Conservation (phyloP, 1,139 yeast genomes). For the Suhomyces atakaporum region DNA sequence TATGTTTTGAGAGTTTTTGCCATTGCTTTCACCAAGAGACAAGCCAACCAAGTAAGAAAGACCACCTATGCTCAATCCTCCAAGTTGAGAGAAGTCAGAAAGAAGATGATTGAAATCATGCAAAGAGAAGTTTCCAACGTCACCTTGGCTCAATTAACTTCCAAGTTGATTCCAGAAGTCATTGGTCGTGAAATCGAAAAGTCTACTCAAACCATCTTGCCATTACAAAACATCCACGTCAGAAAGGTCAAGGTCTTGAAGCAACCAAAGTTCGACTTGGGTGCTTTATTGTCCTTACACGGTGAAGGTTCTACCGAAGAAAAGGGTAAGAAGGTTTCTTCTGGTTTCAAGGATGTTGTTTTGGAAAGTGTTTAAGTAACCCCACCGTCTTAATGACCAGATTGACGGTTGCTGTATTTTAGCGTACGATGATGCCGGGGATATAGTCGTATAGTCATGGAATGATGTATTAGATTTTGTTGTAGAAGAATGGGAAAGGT, state of each 20-base stretch:
- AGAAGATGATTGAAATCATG: slow-evolving; percentile 54
- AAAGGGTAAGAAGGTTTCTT: slow-evolving; percentile 53
- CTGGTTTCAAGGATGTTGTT: slow-evolving; percentile 55
- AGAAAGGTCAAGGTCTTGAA: slow-evolving; percentile 56
- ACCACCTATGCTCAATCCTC: slow-evolving; percentile 55
- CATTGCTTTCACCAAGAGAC: slow-evolving; percentile 57
- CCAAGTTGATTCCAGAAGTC: slow-evolving; percentile 55
- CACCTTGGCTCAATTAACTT: slow-evolving; percentile 52
- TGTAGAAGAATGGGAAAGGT: neutral
- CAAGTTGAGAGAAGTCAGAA: slow-evolving; percentile 53
- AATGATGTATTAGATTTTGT: neutral
- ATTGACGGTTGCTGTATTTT: slow-evolving; percentile 9
- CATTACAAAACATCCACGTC: slow-evolving; percentile 55
- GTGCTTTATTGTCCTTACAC: slow-evolving; percentile 53
- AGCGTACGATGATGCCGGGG: slow-evolving; percentile 4
- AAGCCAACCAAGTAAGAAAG: slow-evolving; percentile 53
- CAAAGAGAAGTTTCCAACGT: slow-evolving; percentile 55
- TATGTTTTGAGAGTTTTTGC: slow-evolving; percentile 53
- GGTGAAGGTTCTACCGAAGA: slow-evolving; percentile 54
- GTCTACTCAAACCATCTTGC: slow-evolving; percentile 53
- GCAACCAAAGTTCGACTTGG: slow-evolving; percentile 56
- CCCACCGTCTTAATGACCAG: slow-evolving; percentile 1
- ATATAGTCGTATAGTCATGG: slow-evolving; percentile 1
- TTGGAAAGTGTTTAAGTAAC: slow-evolving; percentile 34
- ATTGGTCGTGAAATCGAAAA: slow-evolving; percentile 57